Percentiles rank a stretch among this genome's conserved stretches.
Conservation (phyloP, 176 grass and related monocot genomes). For the Zizania latifolia region DNA sequence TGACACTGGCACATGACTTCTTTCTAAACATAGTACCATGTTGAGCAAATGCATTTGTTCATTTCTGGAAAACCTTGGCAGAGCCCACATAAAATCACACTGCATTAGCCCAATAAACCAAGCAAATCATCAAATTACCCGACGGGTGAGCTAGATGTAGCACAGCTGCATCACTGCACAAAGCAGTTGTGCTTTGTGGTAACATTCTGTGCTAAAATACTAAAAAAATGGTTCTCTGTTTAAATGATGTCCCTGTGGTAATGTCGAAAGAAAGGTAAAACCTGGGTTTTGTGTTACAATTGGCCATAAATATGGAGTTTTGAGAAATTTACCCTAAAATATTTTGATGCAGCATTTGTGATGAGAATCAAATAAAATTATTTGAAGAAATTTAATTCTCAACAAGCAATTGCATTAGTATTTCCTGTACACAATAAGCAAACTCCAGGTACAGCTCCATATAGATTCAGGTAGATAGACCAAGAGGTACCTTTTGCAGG, state of each 20-base stretch:
- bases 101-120: not conserved
- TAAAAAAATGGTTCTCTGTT: not conserved
- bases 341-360: not conserved
- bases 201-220: not conserved
- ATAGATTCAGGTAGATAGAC: not conserved
- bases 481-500: slow-evolving; percentile 60
- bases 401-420: not conserved
- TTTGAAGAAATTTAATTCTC: not conserved
- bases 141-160: too few relatives aligned
- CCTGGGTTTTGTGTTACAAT: not conserved
- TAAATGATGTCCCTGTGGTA: not conserved
- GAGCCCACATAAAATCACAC: not conserved
- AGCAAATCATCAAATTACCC: too few relatives aligned
- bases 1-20: not conserved
- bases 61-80: not conserved
- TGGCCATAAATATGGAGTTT: not conserved
- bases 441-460: not conserved
- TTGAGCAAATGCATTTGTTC: not conserved
- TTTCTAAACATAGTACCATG: not conserved
- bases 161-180: not conserved
- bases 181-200: not conserved
- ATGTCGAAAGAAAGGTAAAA: not conserved
- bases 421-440: not conserved
- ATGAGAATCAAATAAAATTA: not conserved
- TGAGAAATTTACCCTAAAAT: not conserved